Conservation (phyloP, 1,284 basidiomycete genomes). For the Meripilus lineatus region DNA sequence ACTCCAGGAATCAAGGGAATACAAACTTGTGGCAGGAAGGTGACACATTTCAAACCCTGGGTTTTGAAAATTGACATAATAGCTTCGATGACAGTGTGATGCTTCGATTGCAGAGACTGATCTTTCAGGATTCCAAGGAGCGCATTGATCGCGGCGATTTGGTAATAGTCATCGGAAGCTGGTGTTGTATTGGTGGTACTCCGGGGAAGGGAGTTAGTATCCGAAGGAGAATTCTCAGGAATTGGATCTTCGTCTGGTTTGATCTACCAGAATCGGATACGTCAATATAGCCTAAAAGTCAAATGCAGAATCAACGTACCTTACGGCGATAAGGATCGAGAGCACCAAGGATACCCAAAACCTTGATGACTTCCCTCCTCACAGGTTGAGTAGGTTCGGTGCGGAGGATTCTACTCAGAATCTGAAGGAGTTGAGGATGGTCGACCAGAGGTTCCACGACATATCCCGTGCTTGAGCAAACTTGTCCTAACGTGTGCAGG, state of each 20-base stretch:
- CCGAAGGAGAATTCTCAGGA: conserved; percentile 65
- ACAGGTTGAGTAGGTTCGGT: conserved; percentile 76
- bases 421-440: conserved; percentile 86
- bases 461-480: conserved; percentile 94
- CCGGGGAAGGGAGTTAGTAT: conserved; percentile 45
- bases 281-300: neutral
- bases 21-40: conserved; percentile 86
- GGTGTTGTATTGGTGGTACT: conserved; percentile 36
- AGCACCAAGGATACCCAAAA: conserved; percentile 96
- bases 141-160: conserved; percentile 92
- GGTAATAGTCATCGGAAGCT: conserved; percentile 92
- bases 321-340: conserved; percentile 95
- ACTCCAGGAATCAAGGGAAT: neutral
- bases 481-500: conserved; percentile 88
- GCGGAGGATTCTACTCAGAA: conserved; percentile 83
- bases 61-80: conserved; percentile 99
- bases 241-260: conserved; percentile 74
- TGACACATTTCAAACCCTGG: conserved; percentile 94
- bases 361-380: conserved; percentile 89
- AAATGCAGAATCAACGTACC: conserved; percentile 42
- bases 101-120: conserved; percentile 78
- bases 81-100: conserved; percentile 94
- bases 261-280: conserved; percentile 36
- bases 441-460: conserved; percentile 91
- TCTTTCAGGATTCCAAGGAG: conserved; percentile 89